Conservation (phyloP, 2,329 filamentous ascomycete genomes). For the Aspergillus sp. region DNA sequence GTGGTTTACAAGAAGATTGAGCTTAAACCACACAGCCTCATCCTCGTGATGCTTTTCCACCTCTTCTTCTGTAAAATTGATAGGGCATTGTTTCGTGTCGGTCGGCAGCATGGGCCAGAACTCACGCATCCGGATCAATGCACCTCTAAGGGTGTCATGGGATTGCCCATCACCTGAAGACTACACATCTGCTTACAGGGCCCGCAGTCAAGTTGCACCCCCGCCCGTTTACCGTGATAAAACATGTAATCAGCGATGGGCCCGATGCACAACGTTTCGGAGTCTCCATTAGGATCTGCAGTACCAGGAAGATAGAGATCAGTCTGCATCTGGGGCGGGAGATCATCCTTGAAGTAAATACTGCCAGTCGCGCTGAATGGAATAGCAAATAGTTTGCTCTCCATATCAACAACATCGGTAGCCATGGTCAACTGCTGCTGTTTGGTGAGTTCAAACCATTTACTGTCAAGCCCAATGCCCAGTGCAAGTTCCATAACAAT, state of each 20-base stretch:
- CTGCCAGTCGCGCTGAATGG: constrained; percentile 11
- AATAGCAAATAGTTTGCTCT: constrained; percentile 12
- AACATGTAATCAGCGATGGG: constrained; percentile 9
- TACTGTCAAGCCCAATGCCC: constrained; percentile 10
- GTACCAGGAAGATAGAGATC: neutral
- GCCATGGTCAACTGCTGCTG: constrained; percentile 9
- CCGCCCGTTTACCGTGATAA: constrained; percentile 6
- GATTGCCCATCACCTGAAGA: neutral
- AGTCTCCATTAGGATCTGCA: neutral
- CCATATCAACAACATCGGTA: constrained; percentile 11
- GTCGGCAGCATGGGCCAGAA: neutral
- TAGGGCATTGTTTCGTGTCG: neutral
- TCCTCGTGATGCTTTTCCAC: neutral
- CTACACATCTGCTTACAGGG: constrained; percentile 12
- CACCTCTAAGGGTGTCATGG: neutral
- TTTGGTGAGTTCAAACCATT: constrained; percentile 14
- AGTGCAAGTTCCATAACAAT: constrained; percentile 16
- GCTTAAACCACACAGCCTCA: neutral
- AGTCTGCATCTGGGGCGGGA: constrained; percentile 2
- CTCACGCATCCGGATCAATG: neutral
- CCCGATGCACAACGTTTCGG: constrained; percentile 7
- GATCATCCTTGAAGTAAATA: constrained; percentile 10
- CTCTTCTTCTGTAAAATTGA: neutral
- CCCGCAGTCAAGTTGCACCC: constrained; percentile 5
- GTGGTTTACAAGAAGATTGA: neutral